These are phyloP conservation scores for Pseudotulostoma volvatum DNA, from an alignment of 495 filamentous ascomycete genomes.

Conservation along the genomic window DNA sequence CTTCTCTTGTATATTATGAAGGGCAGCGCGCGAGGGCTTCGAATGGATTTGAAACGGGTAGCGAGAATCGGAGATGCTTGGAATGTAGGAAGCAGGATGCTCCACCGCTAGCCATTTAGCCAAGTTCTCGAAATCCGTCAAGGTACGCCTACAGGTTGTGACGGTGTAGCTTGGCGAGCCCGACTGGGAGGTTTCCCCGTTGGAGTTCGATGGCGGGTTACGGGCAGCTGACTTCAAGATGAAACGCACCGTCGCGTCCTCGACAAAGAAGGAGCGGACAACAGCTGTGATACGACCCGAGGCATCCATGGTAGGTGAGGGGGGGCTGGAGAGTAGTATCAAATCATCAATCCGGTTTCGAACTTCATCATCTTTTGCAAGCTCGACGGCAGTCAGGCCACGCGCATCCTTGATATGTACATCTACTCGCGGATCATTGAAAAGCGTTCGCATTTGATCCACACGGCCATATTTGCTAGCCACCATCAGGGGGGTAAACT, in stretches of 20 bases:
- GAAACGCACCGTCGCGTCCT: conserved; percentile 85
- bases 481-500: conserved; percentile 91
- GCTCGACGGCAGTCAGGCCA: conserved; percentile 85
- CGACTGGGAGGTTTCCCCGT: conserved; percentile 21
- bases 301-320: conserved; percentile 25
- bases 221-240: conserved; percentile 87
- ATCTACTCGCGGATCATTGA: conserved; percentile 77
- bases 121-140: conserved; percentile 82
- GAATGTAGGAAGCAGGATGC: conserved; percentile 90
- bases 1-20: conserved; percentile 75
- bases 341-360: conserved; percentile 92
- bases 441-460: conserved; percentile 79
- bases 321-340: conserved; percentile 56
- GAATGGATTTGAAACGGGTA: conserved; percentile 88
- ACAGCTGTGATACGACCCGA: conserved; percentile 83
- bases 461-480: conserved; percentile 97
- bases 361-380: conserved; percentile 97
- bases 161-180: conserved; percentile 59
- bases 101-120: conserved; percentile 76
- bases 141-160: conserved; percentile 82
- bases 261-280: conserved; percentile 93
- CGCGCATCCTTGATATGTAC: conserved; percentile 66
- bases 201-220: conserved; percentile 18
- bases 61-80: conserved; percentile 58
- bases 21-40: conserved; percentile 69